Evolutionary conservation across 2,329 filamentous ascomycete species (phyloP), one percentile per base, ranked within the genome.

Genomic region (Alternaria sp.): DNA sequence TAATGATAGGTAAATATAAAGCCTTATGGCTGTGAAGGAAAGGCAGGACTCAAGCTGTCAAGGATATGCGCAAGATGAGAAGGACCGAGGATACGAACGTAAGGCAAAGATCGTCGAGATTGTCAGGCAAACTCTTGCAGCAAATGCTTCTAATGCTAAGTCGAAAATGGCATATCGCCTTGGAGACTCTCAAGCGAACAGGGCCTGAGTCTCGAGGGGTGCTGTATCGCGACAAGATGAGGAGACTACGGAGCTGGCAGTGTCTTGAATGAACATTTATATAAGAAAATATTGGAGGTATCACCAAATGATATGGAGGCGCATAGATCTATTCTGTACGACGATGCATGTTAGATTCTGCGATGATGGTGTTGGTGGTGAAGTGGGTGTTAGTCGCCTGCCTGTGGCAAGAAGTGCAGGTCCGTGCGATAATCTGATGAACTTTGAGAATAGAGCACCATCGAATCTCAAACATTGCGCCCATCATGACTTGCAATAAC

Each of bases 401-500:
- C 46, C 32, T n/a, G 20, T 38, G 20, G 46, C 46, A 38, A 49
- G 49, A 39, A 4, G 22, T 41, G 32, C 26, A 48, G 58, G 70
- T 9, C 65, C 55, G 65, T 70, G 67, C 65, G 59, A 38, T 42
- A 57, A 43, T 59, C 42, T 62, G 52, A 18, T 34, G 32, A 66
- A 66, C 36, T 56, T 61, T 28, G 44, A 30, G 34, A 55, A 28
- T n/a, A 26, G 16, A 48, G 32, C 55, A 22, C 46, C 42, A 53
- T 22, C 43, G 58, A 20, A 52, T 18, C 39, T 26, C 24, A 48
- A 24, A 24, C 46, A 22, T 36, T 24, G 22, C 51, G 54, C 42
- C 49, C 44, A 62, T 49, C 52, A 78, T 78, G 76, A 67, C 62
- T 53, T 77, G 74, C 63, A 58, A 67, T 39, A 64, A 59, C 16